Percentiles rank a stretch among this genome's conserved stretches.
Conservation (phyloP, 306 rosid species). For the Vachellia collinsii region DNA sequence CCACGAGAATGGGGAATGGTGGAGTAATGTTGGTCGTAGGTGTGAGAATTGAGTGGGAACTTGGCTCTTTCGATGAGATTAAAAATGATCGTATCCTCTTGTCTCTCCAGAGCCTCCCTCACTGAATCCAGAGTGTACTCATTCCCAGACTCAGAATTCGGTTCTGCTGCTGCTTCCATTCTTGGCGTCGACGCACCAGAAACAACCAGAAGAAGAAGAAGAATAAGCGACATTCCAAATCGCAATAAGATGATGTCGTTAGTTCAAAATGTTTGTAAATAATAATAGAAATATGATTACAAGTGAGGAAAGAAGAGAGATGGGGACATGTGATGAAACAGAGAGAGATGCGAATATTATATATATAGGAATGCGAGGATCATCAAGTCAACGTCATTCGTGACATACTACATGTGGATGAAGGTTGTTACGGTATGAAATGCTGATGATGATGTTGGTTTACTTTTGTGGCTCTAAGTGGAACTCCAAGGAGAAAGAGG, state of each 20-base stretch:
- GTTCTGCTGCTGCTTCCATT: constrained; percentile 45
- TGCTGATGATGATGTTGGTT: background rate
- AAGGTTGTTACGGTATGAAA: background rate
- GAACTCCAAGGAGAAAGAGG: background rate
- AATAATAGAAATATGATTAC: too few relatives aligned
- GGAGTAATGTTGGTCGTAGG: constrained; percentile 46
- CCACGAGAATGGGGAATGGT: constrained; percentile 41
- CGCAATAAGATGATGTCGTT: constrained; percentile 31
- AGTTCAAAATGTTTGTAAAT: background rate
- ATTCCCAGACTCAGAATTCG: background rate
- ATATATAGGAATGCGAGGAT: background rate
- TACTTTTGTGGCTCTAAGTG: background rate
- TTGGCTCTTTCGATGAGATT: constrained; percentile 76
- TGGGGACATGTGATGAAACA: background rate
- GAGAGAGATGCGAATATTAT: background rate
- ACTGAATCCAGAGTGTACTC: constrained; percentile 58
- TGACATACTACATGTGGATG: background rate
- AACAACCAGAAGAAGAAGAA: constrained; percentile 49
- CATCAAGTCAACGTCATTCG: background rate
- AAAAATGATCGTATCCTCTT: constrained; percentile 80
- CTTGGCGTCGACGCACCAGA: constrained; percentile 6
- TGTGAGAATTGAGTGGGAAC: constrained; percentile 58
- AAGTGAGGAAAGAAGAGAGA: background rate
- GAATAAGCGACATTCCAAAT: constrained; percentile 36
- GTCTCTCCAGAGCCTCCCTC: constrained; percentile 66